A percentile compares a stretch with the other conserved stretches of the same genome.
These are phyloP conservation scores for Salicornia ramosissima DNA, from an alignment of 148 eudicot genomes.

Conservation along the genomic window DNA sequence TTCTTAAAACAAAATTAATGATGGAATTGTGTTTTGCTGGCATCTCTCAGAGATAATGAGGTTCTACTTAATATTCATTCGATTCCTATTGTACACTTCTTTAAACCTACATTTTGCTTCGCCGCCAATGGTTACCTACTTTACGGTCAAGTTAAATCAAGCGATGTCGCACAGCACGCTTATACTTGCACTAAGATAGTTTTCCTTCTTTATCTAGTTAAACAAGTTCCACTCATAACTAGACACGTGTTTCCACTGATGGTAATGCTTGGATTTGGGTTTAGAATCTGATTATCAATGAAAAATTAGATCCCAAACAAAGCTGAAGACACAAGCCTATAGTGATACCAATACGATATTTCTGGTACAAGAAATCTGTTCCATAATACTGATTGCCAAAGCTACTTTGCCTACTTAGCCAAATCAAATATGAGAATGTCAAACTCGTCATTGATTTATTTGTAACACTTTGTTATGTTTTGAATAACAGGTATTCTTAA, in stretches of 20 bases:
- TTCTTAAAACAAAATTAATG: too few species aligned
- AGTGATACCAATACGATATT: not conserved
- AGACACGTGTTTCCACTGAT: not conserved
- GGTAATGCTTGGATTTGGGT: not conserved
- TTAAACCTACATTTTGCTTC: not conserved
- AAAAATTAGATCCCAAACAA: not conserved
- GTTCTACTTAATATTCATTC: not conserved
- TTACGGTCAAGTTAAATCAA: not conserved
- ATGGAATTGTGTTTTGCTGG: too few species aligned
- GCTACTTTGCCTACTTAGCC: not conserved
- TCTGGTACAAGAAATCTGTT: not conserved
- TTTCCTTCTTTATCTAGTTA: not conserved
- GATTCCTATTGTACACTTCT: not conserved
- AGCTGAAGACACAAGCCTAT: not conserved
- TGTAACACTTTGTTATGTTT: too few species aligned
- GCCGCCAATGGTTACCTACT: not conserved
- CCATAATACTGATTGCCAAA: not conserved
- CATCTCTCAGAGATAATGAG: too few species aligned
- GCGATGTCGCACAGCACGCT: not conserved
- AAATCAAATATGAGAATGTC: not conserved
- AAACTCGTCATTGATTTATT: not conserved
- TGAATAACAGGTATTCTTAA: too few species aligned
- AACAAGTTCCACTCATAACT: not conserved
- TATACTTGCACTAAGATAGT: not conserved
- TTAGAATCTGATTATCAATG: not conserved